Evolutionary conservation across 768 basidiomycete genomes (phyloP).

Genomic region (Trametes cingulata): DNA sequence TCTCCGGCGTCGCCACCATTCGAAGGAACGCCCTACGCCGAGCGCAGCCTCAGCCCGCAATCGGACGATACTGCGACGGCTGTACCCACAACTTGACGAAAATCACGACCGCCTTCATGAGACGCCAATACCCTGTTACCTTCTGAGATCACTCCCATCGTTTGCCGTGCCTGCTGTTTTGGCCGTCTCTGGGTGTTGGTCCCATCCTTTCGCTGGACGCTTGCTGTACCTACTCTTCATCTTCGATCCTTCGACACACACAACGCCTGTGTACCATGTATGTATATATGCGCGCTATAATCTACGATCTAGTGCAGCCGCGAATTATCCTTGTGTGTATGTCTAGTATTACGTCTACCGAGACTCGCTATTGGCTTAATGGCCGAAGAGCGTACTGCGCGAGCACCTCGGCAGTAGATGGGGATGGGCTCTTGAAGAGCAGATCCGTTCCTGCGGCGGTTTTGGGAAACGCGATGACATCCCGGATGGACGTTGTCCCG

Average conservation of each 20-base stretch:
- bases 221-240: background rate
- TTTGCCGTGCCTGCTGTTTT: background rate
- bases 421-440: constrained; percentile 85
- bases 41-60: constrained; percentile 33
- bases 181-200: background rate
- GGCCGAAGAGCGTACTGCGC: constrained; percentile 64
- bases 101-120: no score
- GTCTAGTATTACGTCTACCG: no score
- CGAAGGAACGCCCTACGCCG: constrained; percentile 24
- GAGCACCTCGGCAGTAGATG: constrained; percentile 51
- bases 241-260: background rate
- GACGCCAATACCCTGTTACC: background rate
- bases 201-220: background rate
- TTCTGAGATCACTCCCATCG: no score
- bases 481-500: constrained; percentile 83
- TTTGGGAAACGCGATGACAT: constrained; percentile 98
- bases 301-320: constrained; percentile 16
- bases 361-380: background rate
- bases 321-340: constrained; percentile 4
- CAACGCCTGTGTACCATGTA: background rate
- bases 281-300: constrained; percentile 21
- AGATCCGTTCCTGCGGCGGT: constrained; percentile 80
- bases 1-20: constrained; percentile 25
- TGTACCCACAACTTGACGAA: constrained; percentile 7
- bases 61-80: constrained; percentile 33